These are phyloP conservation scores for Pseudozyma sp. DNA, from an alignment of 1,284 basidiomycete genomes.

Conservation along the genomic window DNA sequence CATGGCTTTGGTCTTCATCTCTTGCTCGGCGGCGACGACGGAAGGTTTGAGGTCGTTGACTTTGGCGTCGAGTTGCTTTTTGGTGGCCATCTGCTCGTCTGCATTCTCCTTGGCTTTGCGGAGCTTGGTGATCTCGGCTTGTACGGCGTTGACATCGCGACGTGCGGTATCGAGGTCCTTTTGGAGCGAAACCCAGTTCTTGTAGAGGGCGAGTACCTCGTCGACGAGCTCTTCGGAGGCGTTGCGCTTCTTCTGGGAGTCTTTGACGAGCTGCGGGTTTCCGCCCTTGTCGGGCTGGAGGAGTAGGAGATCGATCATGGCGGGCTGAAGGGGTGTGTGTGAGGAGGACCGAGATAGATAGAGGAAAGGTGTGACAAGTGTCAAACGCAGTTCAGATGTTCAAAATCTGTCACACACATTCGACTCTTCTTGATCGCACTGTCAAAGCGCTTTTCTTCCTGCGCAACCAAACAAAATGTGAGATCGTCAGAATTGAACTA, in stretches of 20 bases:
- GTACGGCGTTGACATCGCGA: slow-evolving; percentile 87
- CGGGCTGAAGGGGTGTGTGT: background rate
- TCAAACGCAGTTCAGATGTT: slow-evolving; percentile 6
- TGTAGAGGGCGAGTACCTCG: slow-evolving; percentile 90
- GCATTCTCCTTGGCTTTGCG: slow-evolving; percentile 94
- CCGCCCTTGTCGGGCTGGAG: slow-evolving; percentile 76
- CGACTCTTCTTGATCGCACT: background rate
- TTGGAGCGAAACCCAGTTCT: slow-evolving; percentile 89
- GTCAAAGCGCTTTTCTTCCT: no score
- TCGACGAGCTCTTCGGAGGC: slow-evolving; percentile 90
- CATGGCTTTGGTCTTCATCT: slow-evolving; percentile 83
- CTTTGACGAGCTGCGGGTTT: slow-evolving; percentile 89
- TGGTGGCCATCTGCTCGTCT: slow-evolving; percentile 83
- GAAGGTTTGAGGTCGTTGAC: slow-evolving; percentile 78
- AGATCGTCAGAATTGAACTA: no score
- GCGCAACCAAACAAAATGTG: no score
- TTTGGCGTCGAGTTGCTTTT: slow-evolving; percentile 81
- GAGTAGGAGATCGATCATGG: slow-evolving; percentile 54
- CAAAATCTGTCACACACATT: background rate
- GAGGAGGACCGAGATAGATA: background rate
- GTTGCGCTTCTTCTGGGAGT: slow-evolving; percentile 91
- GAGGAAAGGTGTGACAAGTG: slow-evolving; percentile 7
- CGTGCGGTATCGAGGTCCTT: slow-evolving; percentile 82
- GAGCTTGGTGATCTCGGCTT: slow-evolving; percentile 93
- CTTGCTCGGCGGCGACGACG: slow-evolving; percentile 76